Evolutionary conservation across 164 flowering plant genomes (phyloP).

Genomic region (Warburgia ugandensis): DNA sequence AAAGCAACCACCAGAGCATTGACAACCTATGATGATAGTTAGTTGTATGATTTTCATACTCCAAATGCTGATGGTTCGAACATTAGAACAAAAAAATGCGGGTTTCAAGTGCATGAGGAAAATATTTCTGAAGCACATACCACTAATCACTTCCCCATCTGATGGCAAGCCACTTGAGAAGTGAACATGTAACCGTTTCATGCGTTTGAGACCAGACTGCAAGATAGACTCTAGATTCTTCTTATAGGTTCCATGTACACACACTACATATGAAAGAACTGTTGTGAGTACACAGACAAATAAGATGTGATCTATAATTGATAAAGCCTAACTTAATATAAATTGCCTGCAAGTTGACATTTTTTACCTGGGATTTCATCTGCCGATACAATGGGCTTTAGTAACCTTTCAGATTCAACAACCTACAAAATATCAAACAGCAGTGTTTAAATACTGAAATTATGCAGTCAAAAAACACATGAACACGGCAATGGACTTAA

Average conservation of each 20-base stretch:
- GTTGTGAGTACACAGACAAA: not conserved
- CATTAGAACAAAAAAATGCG: too few relatives aligned
- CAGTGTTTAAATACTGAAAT: not conserved
- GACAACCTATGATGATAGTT: too few relatives aligned
- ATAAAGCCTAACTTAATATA: not conserved
- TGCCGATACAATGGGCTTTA: constrained; percentile 71
- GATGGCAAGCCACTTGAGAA: constrained; percentile 84
- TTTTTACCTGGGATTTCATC: constrained; percentile 67
- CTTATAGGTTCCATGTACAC: constrained; percentile 92
- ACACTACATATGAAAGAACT: constrained; percentile 37
- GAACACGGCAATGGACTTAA: too few relatives aligned
- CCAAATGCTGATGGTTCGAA: too few relatives aligned
- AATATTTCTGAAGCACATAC: constrained; percentile 25
- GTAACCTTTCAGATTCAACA: constrained; percentile 73
- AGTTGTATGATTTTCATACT: too few relatives aligned
- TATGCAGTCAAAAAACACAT: too few relatives aligned
- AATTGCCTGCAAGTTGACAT: not conserved
- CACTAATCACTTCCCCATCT: constrained; percentile 80
- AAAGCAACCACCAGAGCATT: too few relatives aligned
- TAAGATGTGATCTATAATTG: not conserved
- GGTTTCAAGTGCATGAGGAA: not conserved
- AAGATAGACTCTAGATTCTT: constrained; percentile 72
- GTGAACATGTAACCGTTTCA: constrained; percentile 87
- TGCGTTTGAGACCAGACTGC: constrained; percentile 76
- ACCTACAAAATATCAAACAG: constrained; percentile 21